phyloP scores from a whole-genome alignment of 306 rosid genomes.

The Glycine latifolia region DNA sequence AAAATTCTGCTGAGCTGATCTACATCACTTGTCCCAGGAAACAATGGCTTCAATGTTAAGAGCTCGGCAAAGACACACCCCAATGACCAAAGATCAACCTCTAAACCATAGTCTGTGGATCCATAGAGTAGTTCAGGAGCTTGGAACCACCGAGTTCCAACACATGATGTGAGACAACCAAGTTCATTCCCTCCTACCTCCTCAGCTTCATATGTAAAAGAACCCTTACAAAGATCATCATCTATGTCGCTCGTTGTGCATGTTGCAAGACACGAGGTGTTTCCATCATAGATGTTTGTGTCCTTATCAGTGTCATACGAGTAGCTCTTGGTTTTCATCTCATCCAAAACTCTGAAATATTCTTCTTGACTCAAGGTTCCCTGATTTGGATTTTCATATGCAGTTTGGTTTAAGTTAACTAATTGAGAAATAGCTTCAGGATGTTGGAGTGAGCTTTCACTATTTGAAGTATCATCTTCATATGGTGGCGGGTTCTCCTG shows the following conservation, averaged over 20 bases:
- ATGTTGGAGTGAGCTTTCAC: conserved; percentile 48
- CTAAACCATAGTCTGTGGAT: conserved; percentile 73
- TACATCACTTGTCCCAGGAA: conserved; percentile 82
- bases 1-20: conserved; percentile 85
- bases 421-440: conserved; percentile 50
- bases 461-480: conserved; percentile 50
- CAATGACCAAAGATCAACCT: conserved; percentile 91
- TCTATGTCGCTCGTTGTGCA: conserved; percentile 80
- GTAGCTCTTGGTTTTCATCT: conserved; percentile 64
- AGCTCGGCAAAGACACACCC: conserved; percentile 88
- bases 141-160: conserved; percentile 86
- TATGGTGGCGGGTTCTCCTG: conserved; percentile 48
- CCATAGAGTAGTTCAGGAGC: conserved; percentile 93
- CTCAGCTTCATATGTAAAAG: conserved; percentile 69
- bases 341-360: conserved; percentile 74
- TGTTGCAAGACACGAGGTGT: conserved; percentile 86
- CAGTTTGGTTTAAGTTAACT: conserved; percentile 45
- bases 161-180: conserved; percentile 80
- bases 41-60: conserved; percentile 71
- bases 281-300: conserved; percentile 62
- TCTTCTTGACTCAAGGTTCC: conserved; percentile 68
- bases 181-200: conserved; percentile 59
- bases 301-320: conserved; percentile 68
- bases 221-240: conserved; percentile 69
- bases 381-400: conserved; percentile 51